Evolutionary conservation across 495 filamentous ascomycete genomes (phyloP), one percentile per base, ranked within the genome.

Genomic region (Penicillium taxi): DNA sequence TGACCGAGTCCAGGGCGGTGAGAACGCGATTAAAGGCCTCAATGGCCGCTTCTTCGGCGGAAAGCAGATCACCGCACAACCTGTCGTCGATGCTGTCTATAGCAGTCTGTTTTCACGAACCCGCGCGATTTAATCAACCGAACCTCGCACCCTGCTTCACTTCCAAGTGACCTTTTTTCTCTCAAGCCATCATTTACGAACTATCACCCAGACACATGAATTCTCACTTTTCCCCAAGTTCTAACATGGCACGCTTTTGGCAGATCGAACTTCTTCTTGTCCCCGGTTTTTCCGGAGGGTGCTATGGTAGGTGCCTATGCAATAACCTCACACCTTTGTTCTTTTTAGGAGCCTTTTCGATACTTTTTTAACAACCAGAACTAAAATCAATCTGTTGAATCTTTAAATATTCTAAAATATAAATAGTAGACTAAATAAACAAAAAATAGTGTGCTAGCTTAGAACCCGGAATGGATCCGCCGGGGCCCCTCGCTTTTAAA

Each of bases 51-150:
- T 86, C 67, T 99, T 96, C 56, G 89, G 84, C 40, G 87, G 86
- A 38, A 74, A 74, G 40, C 83, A 84, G 65, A 94, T 96, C 61
- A 86, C 77, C 53, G 93, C 90, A 48, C 82, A 87, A 48, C 91
- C 87, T 55, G 87, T 99, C 67, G 88, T 95, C 55, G 91, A 96
- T 59, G 87, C 86, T 45, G 86, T 99, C 61, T 99, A 99, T 78
- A 89, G 85, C 76, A 90, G 84, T 72, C 72, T 94, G 58, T 96
- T 94, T 73, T 81, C 84, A 58, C 80, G 86, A 57, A 86, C 82
- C 43, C 86, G 83, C 63, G 82, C 77, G 0, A 69, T 75, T 22
- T 75, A 67, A 54, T 43, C n/a, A 22, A n/a, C n/a, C n/a, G n/a
- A n/a, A 24, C 31, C 19, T 6, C 11, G 16, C 19, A 15, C 9